These are phyloP conservation scores for Populus ilicifolia DNA, from an alignment of 345 rosid genomes.

Conservation along the genomic window DNA sequence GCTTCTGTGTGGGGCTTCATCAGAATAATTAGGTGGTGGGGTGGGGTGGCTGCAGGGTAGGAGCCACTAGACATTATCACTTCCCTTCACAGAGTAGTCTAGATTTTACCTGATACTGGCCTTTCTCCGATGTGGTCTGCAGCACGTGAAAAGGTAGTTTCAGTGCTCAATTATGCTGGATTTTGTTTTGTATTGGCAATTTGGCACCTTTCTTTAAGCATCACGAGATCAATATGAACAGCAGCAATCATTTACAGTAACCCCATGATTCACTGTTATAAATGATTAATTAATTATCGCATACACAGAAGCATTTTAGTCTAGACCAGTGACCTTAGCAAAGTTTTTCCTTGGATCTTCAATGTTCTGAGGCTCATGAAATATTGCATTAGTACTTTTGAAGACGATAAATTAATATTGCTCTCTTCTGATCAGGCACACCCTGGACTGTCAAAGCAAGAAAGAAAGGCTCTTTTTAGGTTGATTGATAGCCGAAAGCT, in stretches of 20 bases:
- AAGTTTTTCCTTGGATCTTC: too few relatives aligned
- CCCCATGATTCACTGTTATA: neutral
- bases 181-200: neutral
- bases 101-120: neutral
- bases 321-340: neutral
- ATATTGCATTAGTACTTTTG: neutral
- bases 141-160: neutral
- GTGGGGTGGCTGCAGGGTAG: neutral
- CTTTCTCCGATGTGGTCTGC: constrained; percentile 1
- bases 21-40: neutral
- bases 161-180: neutral
- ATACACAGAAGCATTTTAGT: neutral
- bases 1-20: neutral
- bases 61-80: neutral
- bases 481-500: constrained; percentile 69
- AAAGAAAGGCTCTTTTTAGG: constrained; percentile 60
- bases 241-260: neutral
- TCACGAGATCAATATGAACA: neutral
- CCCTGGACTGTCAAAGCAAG: constrained; percentile 63
- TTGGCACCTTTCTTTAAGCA: neutral
- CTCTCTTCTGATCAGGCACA: constrained; percentile 48
- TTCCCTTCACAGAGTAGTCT: neutral
- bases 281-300: neutral
- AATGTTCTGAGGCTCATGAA: neutral
- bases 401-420: neutral